Conservation (phyloP, 352 stramenopile genomes). For the Phytophthora chlamydospora region DNA sequence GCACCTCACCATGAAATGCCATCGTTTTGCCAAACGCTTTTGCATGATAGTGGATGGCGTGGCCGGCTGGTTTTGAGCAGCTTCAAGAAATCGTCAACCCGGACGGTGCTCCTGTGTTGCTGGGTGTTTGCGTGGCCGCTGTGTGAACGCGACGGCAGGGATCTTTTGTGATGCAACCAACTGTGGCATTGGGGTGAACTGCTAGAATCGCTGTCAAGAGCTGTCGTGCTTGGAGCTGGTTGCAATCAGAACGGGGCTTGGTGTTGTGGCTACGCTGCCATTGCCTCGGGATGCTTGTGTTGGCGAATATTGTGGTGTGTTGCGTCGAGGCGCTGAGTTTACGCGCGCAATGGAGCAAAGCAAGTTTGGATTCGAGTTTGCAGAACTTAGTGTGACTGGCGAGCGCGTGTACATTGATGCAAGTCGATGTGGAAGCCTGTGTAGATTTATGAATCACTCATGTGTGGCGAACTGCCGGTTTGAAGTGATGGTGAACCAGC, state of each 20-base stretch:
- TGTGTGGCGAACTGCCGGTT: constrained; percentile 3
- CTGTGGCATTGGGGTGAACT: neutral
- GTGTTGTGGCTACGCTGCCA: neutral
- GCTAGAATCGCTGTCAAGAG: neutral
- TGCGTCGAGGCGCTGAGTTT: neutral
- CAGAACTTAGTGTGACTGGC: neutral
- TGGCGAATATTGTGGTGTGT: neutral
- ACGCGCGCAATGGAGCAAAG: neutral
- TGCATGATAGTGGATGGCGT: too few relatives aligned
- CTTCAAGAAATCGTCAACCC: neutral
- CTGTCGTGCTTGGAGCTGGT: neutral
- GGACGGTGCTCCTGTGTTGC: neutral
- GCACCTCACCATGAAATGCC: too few relatives aligned
- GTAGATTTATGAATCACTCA: neutral
- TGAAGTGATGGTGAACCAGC: neutral
- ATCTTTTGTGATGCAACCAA: neutral
- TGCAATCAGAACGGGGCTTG: neutral
- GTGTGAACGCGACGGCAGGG: neutral
- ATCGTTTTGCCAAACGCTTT: too few relatives aligned
- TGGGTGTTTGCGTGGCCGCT: neutral
- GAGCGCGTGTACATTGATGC: neutral
- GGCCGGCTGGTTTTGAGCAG: neutral
- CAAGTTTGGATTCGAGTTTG: neutral
- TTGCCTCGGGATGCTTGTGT: constrained; percentile 4
- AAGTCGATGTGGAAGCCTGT: neutral